phyloP scores from a whole-genome alignment of 495 filamentous ascomycete genomes.

The Bacidia gigantensis region DNA sequence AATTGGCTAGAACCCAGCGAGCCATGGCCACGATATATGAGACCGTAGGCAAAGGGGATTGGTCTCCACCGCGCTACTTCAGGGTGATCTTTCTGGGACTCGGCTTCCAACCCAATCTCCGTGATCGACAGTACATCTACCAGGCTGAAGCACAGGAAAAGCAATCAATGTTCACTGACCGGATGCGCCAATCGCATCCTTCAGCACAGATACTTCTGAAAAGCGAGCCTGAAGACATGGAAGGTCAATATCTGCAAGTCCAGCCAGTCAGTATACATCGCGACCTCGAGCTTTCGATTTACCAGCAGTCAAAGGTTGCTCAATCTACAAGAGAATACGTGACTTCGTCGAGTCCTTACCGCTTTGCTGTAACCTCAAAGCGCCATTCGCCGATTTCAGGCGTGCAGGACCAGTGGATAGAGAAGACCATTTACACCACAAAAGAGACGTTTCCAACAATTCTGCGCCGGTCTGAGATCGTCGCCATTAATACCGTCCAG shows the following conservation, averaged over 20 bases:
- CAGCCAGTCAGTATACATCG: constrained; percentile 67
- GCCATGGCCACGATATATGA: constrained; percentile 93
- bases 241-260: constrained; percentile 88
- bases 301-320: constrained; percentile 72
- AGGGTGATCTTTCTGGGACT: constrained; percentile 83
- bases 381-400: constrained; percentile 51
- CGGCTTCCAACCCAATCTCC: constrained; percentile 65
- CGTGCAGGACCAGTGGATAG: constrained; percentile 56
- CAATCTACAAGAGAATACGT: constrained; percentile 71
- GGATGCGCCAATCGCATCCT: constrained; percentile 84
- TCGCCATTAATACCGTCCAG: constrained; percentile 47
- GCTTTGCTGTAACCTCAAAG: constrained; percentile 59
- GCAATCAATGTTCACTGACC: constrained; percentile 71
- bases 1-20: constrained; percentile 74
- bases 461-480: constrained; percentile 72
- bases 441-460: constrained; percentile 86
- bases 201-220: constrained; percentile 66
- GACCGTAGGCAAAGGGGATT: constrained; percentile 64
- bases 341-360: constrained; percentile 55
- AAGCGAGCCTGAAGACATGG: constrained; percentile 61
- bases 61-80: constrained; percentile 73
- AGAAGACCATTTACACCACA: constrained; percentile 77
- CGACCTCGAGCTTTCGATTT: constrained; percentile 73
- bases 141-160: constrained; percentile 67
- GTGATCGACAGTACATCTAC: constrained; percentile 89